A percentile compares a stretch with the other conserved stretches of the same genome.
Evolutionary conservation across 2,329 filamentous ascomycete genomes (phyloP).

Genomic region (Chaetothyriales sp.): DNA sequence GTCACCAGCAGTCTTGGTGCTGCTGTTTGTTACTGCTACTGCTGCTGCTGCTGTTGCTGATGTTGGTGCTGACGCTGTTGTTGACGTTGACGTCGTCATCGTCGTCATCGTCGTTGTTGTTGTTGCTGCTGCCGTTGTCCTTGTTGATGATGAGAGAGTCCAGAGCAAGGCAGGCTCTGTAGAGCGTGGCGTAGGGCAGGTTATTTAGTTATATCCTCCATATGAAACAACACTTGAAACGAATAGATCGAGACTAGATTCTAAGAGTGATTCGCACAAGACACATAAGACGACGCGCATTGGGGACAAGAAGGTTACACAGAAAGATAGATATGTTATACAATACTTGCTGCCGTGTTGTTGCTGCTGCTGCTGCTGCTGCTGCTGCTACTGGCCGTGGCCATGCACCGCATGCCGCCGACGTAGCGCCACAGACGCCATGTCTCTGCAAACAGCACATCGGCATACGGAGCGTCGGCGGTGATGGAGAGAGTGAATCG

Average conservation of each 20-base stretch:
- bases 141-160: neutral
- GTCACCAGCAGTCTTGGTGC: no score
- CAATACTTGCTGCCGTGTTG: neutral
- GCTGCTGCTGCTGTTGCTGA: neutral
- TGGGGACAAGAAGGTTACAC: no score
- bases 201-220: neutral
- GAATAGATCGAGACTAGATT: no score
- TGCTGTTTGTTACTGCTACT: neutral
- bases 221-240: neutral
- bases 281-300: no score
- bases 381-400: no score
- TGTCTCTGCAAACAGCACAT: slow-evolving; percentile 8
- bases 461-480: slow-evolving; percentile 3
- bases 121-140: neutral
- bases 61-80: neutral
- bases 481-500: slow-evolving; percentile 9
- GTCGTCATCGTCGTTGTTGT: no score
- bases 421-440: slow-evolving; percentile 17
- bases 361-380: no score
- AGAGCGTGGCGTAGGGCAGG: neutral
- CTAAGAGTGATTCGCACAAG: no score
- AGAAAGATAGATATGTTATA: neutral
- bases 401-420: slow-evolving; percentile 6
- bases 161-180: no score
- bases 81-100: no score